Evolutionary conservation across 2,329 filamentous ascomycete genomes (phyloP).

Genomic region (Claviceps humidiphila): DNA sequence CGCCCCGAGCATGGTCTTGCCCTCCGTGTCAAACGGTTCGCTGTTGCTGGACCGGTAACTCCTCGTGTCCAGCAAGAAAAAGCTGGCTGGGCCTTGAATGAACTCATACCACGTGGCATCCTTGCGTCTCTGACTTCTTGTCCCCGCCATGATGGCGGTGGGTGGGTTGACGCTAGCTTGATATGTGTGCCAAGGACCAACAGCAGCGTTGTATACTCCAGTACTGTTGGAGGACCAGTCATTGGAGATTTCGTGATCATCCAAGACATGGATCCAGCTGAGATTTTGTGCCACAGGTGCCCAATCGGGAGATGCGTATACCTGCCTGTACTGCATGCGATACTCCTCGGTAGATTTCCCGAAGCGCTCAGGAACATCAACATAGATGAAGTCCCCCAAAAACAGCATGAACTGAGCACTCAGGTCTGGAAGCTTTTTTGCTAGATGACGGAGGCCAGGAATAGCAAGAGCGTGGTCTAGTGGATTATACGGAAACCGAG

Average conservation of each 20-base stretch:
- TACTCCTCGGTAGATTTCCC: constrained; percentile 64
- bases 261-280: constrained; percentile 95
- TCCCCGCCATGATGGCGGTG: constrained; percentile 36
- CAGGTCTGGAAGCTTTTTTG: constrained; percentile 56
- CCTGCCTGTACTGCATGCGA: constrained; percentile 79
- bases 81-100: constrained; percentile 75
- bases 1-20: constrained; percentile 78
- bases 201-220: constrained; percentile 40
- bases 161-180: constrained; percentile 79
- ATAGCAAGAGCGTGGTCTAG: constrained; percentile 73
- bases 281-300: constrained; percentile 57
- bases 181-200: constrained; percentile 78
- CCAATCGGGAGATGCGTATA: constrained; percentile 96
- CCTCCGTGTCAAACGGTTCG: constrained; percentile 42
- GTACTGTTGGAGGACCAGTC: constrained; percentile 60
- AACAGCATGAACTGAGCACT: constrained; percentile 70
- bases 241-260: constrained; percentile 93
- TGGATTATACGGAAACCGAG: constrained; percentile 78
- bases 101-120: constrained; percentile 81
- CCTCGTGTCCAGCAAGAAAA: constrained; percentile 90
- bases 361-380: constrained; percentile 74
- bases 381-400: constrained; percentile 79
- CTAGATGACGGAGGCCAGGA: constrained; percentile 65
- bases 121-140: constrained; percentile 21
- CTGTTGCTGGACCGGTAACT: constrained; percentile 64